Evolutionary conservation across 306 rosid species (phyloP).

Genomic region (Quercus engelmannii): DNA sequence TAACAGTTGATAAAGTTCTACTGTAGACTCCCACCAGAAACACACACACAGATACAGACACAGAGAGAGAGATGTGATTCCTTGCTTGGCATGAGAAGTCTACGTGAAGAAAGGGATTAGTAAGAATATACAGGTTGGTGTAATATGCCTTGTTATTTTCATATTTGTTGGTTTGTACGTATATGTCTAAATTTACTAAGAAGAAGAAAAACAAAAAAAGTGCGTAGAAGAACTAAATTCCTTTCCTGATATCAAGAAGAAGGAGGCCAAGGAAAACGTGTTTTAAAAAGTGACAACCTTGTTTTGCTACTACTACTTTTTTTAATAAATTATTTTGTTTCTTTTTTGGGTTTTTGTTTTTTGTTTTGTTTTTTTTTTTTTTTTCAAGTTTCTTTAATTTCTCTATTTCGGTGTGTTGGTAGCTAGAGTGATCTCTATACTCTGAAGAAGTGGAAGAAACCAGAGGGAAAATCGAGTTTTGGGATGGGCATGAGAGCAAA

Average conservation of each 20-base stretch:
- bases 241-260: conserved; percentile 11
- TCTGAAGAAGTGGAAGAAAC: conserved; percentile 34
- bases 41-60: neutral
- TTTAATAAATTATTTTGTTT: neutral
- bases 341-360: neutral
- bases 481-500: conserved; percentile 34
- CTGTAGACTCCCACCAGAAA: conserved; percentile 1
- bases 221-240: conserved; percentile 21
- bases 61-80: conserved; percentile 18
- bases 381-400: neutral
- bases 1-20: neutral
- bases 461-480: conserved; percentile 13
- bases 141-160: neutral
- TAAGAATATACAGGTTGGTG: conserved; percentile 24
- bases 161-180: conserved; percentile 32
- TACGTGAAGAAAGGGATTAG: conserved; percentile 37
- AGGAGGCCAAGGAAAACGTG: conserved; percentile 37
- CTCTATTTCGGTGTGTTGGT: neutral
- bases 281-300: conserved; percentile 28
- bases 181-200: conserved; percentile 17
- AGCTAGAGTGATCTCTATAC: conserved; percentile 1
- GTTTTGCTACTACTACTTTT: conserved; percentile 1
- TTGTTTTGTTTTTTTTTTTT: neutral
- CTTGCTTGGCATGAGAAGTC: conserved; percentile 41
- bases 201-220: neutral